Percentiles rank a stretch among this genome's conserved stretches.
These are phyloP conservation scores for Yarrowia bubula DNA, from an alignment of 805 yeast genomes.

Conservation along the genomic window DNA sequence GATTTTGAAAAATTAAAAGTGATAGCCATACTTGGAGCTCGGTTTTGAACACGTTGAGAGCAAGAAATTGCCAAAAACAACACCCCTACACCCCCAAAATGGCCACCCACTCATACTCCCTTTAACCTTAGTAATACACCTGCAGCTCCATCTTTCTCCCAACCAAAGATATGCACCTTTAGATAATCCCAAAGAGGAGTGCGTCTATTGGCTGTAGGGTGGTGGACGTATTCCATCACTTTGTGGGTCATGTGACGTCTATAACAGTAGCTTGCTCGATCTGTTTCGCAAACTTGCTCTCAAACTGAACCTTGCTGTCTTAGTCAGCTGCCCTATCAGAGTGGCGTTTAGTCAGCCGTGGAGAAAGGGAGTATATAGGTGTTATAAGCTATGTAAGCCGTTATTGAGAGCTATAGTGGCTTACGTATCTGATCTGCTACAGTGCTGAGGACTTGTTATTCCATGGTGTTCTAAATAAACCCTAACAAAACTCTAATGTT, in stretches of 20 bases:
- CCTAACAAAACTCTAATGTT: no score
- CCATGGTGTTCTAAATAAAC: no score
- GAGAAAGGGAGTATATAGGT: background rate
- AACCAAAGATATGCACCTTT: constrained; percentile 9
- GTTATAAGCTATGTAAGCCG: background rate
- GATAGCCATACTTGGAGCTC: background rate
- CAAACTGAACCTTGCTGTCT: background rate
- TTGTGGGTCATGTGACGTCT: background rate
- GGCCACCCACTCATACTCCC: background rate
- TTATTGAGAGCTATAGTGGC: background rate
- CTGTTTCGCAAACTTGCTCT: background rate
- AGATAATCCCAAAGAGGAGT: background rate
- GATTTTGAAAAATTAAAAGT: no score
- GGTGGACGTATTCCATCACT: no score
- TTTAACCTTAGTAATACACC: background rate
- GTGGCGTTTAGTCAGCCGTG: background rate
- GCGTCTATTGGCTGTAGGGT: background rate
- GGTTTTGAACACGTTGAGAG: no score
- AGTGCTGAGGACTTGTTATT: no score
- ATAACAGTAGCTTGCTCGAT: no score
- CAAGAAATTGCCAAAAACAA: no score
- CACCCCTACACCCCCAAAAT: background rate
- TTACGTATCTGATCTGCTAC: no score
- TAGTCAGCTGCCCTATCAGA: background rate
- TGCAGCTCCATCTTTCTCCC: background rate